Base-by-base conservation (phyloP, 1,284 basidiomycete species). In the Mrakiaceae sp. region DNA sequence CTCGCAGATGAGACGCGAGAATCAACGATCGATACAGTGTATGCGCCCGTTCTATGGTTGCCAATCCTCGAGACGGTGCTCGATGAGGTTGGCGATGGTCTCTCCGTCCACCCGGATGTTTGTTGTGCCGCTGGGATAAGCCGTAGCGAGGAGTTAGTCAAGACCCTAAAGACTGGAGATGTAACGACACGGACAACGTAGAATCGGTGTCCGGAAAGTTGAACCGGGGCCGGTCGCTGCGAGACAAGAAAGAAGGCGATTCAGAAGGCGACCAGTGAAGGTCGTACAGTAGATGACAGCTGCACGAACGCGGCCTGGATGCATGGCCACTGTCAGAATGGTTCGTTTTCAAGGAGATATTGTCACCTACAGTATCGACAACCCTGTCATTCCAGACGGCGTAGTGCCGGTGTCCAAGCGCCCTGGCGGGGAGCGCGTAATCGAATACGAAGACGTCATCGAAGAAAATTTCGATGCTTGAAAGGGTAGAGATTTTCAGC, bases 401-500 rank as follows among this genome's bases (percentile, higher is more conserved):
- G 59, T 43, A 60, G 51, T 60, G 59, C n/a, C n/a, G 10, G 16
- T 60, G 59, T 5, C 59, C 59, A 11, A 60, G 59, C 5, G 27
- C 59, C 39, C 16, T 6, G 1, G 59, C 59, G n/a, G 59, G 59
- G 12, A 60, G 51, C 4, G 49, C 59, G 59, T 60, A 60, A 49
- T 60, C 59, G 39, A 50, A 60, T 47, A 39, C 40, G 64, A 75
- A 77, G 11, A 76, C 77, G 4, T 75, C 75, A 5, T 66, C 62
- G 68, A 70, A 71, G 68, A 76, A 77, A 72, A 78, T 72, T 57
- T 78, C 77, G 51, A 78, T 76, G 46, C 57, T 58, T 10, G 4
- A 11, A 4, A 58, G 44, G 27, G 27, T 27, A 27, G 27, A 27
- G 27, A 27, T 27, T 27, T 27, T 27, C 27, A 27, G 27, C 27